These are phyloP conservation scores for Steccherinum ochraceum DNA, from an alignment of 768 basidiomycete species.

Conservation along the genomic window DNA sequence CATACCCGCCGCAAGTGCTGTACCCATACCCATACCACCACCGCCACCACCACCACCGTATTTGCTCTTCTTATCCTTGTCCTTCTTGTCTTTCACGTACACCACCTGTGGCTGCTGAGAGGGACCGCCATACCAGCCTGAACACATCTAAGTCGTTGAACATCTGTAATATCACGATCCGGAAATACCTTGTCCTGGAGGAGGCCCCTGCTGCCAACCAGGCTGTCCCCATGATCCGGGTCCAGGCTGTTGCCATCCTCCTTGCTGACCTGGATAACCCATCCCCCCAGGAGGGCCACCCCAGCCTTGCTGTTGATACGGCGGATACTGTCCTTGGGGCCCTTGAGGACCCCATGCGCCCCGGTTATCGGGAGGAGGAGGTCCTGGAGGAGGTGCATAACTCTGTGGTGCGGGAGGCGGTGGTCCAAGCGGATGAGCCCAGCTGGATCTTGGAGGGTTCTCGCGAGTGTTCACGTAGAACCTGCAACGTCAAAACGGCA, in stretches of 20 bases:
- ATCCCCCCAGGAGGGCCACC: conserved; percentile 14
- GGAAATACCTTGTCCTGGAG: conserved; percentile 9
- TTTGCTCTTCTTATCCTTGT: no score
- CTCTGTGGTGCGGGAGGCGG: conserved; percentile 21
- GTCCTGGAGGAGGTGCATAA: conserved; percentile 31
- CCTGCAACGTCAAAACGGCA: conserved; percentile 34
- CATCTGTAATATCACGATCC: not conserved
- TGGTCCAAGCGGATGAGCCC: conserved; percentile 66
- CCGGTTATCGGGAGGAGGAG: conserved; percentile 38
- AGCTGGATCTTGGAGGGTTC: conserved; percentile 57
- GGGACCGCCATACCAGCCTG: not conserved
- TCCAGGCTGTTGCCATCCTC: conserved; percentile 14
- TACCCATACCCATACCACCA: conserved; percentile 45
- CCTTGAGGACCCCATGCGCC: conserved; percentile 22
- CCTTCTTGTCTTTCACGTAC: conserved; percentile 30
- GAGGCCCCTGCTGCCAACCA: conserved; percentile 13
- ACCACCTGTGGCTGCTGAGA: conserved; percentile 11
- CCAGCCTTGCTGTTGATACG: conserved; percentile 15
- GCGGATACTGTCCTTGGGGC: conserved; percentile 20
- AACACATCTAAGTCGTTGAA: not conserved
- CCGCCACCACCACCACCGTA: not conserved
- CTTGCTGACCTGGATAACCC: conserved; percentile 18
- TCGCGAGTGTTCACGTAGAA: conserved; percentile 70
- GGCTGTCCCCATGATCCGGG: conserved; percentile 12
- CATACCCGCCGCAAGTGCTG: conserved; percentile 39